Evolutionary conservation across 768 basidiomycete species (phyloP), one percentile per base, ranked within the genome.

Genomic region (Xerocomellus dryophilus): DNA sequence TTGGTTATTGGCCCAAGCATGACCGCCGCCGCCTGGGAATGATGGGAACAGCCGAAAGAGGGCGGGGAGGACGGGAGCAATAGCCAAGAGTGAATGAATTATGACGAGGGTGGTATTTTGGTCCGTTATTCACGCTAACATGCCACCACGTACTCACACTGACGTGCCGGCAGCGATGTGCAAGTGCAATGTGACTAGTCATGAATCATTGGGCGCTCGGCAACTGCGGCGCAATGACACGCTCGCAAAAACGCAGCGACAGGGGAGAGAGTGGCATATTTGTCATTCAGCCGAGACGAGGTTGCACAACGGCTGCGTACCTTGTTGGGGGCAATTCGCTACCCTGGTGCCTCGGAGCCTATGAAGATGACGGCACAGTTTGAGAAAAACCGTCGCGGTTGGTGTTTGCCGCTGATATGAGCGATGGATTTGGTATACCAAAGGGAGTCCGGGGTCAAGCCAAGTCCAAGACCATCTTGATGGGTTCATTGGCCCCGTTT

Each of bases 311-410:
- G 20, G 46, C 45, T 31, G 31, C 56, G 50, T 48, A 53, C 41
- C 15, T 9, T 17, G 20, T 49, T 29, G 17, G 42, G 17, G 5
- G 7, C 3, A 14, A 17, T 36, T 42, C n/a, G 21, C 21, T 3
- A 43, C 15, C 31, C 35, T 46, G 38, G 61, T 59, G 47, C 61
- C 47, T 54, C 23, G 48, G 35, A 40, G 11, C 53, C 53, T 61
- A 60, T 41, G 59, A 64, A 64, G 43, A 5, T 63, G 47, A 63
- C 62, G 55, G 59, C 62, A 60, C 48, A 3, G 3, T 2, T 0
- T 27, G 31, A 23, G 31, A n/a, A 12, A 51, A 17, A 43, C 20
- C 27, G 15, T 42, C 47, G 29, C 18, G 29, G 50, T 15, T 18
- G 23, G 20, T 11, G 7, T 29, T 36, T 36, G n/a, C 15, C 7